Percentiles rank a stretch among this genome's conserved stretches.
Evolutionary conservation across 345 rosid genomes (phyloP).

Genomic region (Citrus hindsii): DNA sequence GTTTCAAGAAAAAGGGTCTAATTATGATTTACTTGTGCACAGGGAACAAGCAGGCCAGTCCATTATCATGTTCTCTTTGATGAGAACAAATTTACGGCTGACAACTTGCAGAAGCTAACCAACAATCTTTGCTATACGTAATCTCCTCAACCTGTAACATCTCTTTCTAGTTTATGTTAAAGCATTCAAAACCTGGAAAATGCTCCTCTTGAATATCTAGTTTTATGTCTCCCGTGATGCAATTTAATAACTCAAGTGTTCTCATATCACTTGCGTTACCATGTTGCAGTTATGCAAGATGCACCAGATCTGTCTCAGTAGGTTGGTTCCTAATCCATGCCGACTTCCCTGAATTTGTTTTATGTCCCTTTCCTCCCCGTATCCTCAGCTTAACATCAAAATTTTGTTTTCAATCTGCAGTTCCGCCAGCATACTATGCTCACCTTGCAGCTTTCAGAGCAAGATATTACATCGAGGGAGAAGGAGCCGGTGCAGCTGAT

Average conservation of each 20-base stretch:
- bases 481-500: conserved; percentile 10
- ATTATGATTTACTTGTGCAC: background rate
- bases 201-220: background rate
- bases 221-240: background rate
- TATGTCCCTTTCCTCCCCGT: too few species aligned
- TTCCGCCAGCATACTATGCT: conserved; percentile 50
- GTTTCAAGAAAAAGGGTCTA: background rate
- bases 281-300: conserved; percentile 58
- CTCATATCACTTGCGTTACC: background rate
- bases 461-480: conserved; percentile 33
- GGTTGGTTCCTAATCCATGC: conserved; percentile 31
- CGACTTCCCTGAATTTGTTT: background rate
- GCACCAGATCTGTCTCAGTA: conserved; percentile 66
- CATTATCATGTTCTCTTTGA: conserved; percentile 77
- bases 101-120: conserved; percentile 50
- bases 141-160: background rate
- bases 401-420: conserved; percentile 24
- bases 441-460: conserved; percentile 48
- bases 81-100: conserved; percentile 58
- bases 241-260: background rate
- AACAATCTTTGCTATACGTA: conserved; percentile 80
- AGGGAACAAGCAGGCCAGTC: conserved; percentile 75
- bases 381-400: background rate
- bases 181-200: background rate
- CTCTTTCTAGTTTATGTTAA: background rate